A percentile compares a stretch with the other conserved stretches of the same genome.
phyloP scores from a whole-genome alignment of 148 eudicot species.

The Nepenthes gracilis region DNA sequence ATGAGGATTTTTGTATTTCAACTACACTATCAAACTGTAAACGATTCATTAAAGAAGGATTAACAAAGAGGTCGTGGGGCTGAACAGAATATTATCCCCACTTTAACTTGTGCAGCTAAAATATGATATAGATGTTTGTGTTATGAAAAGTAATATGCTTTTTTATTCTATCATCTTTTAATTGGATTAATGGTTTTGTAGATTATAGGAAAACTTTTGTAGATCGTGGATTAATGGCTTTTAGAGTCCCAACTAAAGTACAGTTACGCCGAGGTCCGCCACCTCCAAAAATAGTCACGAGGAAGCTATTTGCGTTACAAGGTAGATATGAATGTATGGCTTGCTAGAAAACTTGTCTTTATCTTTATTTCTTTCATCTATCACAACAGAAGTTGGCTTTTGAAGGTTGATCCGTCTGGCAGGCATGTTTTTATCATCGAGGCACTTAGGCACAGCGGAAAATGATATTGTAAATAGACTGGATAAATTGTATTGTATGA shows the following conservation, averaged over 20 bases:
- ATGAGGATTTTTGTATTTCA: conserved; percentile 10
- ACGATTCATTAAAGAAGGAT: conserved; percentile 97
- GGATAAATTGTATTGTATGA: too few species aligned
- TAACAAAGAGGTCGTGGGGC: conserved; percentile 98
- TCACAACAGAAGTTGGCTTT: conserved; percentile 25
- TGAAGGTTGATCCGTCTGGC: conserved; percentile 58
- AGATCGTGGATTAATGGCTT: conserved; percentile 96
- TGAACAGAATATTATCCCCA: conserved; percentile 85
- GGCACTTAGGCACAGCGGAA: conserved; percentile 45
- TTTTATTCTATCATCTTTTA: conserved; percentile 4
- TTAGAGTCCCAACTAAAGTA: conserved; percentile 61
- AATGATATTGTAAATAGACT: conserved; percentile 20
- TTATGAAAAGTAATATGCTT: neutral
- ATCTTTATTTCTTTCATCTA: conserved; percentile 26
- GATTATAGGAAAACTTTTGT: conserved; percentile 96
- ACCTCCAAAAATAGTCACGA: too few species aligned
- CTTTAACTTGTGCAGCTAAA: conserved; percentile 99
- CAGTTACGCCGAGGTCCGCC: too few species aligned
- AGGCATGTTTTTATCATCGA: conserved; percentile 52
- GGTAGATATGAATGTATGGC: conserved; percentile 61
- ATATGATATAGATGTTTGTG: conserved; percentile 16
- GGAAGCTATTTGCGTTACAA: conserved; percentile 9
- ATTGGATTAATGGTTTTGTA: conserved; percentile 12
- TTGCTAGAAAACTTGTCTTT: conserved; percentile 52
- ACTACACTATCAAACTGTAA: conserved; percentile 91